Conservation (phyloP, 352 stramenopile species). For the Phytopythium cucurbitacearum region DNA sequence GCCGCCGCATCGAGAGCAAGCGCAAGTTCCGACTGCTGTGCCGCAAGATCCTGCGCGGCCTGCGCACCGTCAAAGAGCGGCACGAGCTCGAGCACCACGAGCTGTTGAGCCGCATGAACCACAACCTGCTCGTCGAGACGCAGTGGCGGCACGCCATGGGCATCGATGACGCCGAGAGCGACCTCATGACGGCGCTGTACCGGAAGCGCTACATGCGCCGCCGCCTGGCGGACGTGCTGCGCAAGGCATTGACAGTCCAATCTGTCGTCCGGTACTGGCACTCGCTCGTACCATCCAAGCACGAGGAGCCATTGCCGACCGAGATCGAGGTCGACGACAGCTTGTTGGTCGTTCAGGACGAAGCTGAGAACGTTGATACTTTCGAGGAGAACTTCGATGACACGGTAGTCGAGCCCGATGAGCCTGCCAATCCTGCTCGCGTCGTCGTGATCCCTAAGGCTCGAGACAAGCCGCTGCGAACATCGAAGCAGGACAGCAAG, state of each 20-base stretch:
- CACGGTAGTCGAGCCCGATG: neutral
- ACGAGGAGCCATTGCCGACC: neutral
- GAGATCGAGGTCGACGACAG: constrained; percentile 1
- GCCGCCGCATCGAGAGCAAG: constrained; percentile 18
- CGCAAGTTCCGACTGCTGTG: constrained; percentile 35
- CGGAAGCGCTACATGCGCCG: constrained; percentile 54
- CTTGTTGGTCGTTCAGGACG: neutral
- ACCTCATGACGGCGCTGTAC: constrained; percentile 52
- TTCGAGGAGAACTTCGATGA: constrained; percentile 1
- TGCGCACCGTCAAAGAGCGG: constrained; percentile 26
- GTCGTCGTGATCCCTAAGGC: constrained; percentile 12
- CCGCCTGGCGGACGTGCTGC: constrained; percentile 29
- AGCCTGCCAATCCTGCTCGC: constrained; percentile 2
- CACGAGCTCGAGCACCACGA: constrained; percentile 29
- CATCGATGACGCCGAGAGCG: constrained; percentile 46
- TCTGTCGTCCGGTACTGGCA: constrained; percentile 35
- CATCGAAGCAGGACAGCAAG: neutral
- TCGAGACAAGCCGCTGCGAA: neutral
- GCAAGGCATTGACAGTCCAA: constrained; percentile 18
- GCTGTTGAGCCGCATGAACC: constrained; percentile 14
- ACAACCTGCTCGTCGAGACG: constrained; percentile 62
- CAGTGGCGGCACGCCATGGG: constrained; percentile 68
- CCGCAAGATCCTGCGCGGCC: constrained; percentile 45
- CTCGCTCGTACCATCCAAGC: constrained; percentile 15
- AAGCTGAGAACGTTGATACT: neutral